phyloP scores from a whole-genome alignment of 345 rosid species.

The Melaleuca alternifolia region DNA sequence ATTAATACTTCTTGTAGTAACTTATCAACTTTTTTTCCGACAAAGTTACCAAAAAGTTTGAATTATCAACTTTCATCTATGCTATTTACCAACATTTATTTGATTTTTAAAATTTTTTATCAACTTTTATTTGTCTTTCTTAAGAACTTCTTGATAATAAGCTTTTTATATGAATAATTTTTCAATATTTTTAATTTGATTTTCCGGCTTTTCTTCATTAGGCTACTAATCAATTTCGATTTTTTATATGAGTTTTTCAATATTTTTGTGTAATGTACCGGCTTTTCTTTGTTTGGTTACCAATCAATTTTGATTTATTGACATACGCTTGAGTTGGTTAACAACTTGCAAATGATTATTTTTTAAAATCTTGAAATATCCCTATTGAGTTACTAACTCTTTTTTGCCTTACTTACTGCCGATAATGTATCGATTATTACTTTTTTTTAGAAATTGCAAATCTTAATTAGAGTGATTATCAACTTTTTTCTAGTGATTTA shows the following conservation, averaged over 20 bases:
- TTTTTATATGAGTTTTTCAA: background rate
- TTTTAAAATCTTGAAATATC: too few relatives aligned
- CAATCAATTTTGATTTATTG: background rate
- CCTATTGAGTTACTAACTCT: too few relatives aligned
- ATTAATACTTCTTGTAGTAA: background rate
- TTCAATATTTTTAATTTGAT: background rate
- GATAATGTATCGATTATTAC: too few relatives aligned
- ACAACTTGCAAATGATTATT: background rate
- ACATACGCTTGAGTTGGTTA: background rate
- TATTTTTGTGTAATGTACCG: background rate
- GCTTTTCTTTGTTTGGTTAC: background rate
- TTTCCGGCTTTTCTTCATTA: background rate
- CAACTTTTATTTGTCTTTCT: background rate
- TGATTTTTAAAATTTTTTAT: background rate
- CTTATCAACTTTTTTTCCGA: background rate
- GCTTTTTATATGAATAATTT: background rate
- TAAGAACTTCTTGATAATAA: background rate
- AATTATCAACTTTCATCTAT: background rate
- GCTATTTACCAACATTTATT: accelerated
- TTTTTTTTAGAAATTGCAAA: too few relatives aligned
- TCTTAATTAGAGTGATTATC: too few relatives aligned
- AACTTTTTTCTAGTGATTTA: too few relatives aligned
- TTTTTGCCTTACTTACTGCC: too few relatives aligned
- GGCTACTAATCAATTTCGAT: background rate
- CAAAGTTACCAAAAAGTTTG: background rate